Conservation (phyloP, 768 basidiomycete species). For the Pisolithus marmoratus region DNA sequence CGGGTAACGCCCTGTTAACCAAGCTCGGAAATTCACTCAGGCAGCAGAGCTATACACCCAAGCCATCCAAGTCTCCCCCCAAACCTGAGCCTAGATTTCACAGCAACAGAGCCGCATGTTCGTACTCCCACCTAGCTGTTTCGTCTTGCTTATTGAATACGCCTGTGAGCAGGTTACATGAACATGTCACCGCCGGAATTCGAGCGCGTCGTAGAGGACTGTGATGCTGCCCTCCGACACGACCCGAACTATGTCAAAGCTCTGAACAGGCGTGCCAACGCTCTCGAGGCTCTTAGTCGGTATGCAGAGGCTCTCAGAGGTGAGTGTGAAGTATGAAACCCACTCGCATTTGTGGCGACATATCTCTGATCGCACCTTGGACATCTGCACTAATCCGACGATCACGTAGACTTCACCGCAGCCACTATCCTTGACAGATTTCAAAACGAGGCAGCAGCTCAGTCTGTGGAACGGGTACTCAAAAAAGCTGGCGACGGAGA, state of each 20-base stretch:
- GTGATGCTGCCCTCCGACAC: conserved; percentile 79
- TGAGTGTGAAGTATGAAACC: conserved; percentile 25
- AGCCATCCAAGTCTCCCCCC: conserved; percentile 68
- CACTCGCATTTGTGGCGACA: too few relatives aligned
- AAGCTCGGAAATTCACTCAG: conserved; percentile 48
- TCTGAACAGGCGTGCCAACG: conserved; percentile 82
- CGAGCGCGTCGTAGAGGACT: conserved; percentile 81
- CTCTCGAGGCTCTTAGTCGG: conserved; percentile 70
- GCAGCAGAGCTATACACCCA: conserved; percentile 67
- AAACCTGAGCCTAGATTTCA: conserved; percentile 89
- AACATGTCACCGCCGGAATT: conserved; percentile 83
- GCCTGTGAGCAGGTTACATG: conserved; percentile 62
- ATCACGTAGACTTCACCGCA: conserved; percentile 80
- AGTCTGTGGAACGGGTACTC: conserved; percentile 87
- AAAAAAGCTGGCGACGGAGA: conserved; percentile 72
- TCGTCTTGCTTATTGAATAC: not conserved
- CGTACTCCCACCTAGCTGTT: conserved; percentile 16
- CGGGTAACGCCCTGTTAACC: conserved; percentile 71
- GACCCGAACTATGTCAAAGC: conserved; percentile 87
- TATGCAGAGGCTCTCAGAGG: conserved; percentile 78
- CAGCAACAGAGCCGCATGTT: conserved; percentile 96
- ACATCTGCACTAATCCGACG: not conserved
- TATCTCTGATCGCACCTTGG: too few relatives aligned
- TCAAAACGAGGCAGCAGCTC: conserved; percentile 71
- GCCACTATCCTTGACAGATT: conserved; percentile 93